A percentile compares a stretch with the other conserved stretches of the same genome.
Evolutionary conservation across 2,329 filamentous ascomycete species (phyloP).

Genomic region (Cryphonectria japonica): DNA sequence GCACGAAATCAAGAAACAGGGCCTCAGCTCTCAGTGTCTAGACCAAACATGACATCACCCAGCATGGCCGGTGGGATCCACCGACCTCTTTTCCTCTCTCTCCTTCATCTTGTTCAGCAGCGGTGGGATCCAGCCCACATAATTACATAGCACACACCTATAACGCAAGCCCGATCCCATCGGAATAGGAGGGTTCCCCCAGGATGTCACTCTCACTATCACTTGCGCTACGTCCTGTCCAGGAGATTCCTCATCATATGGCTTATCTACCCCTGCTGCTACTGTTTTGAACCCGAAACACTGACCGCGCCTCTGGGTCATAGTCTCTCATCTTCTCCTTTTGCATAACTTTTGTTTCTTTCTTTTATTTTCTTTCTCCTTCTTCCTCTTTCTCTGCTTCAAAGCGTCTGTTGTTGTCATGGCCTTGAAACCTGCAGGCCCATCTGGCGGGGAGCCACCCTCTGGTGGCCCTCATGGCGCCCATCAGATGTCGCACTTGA

Average conservation of each 20-base stretch:
- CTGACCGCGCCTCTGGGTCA: not conserved
- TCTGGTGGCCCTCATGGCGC: conserved; percentile 12
- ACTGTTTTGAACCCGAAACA: not conserved
- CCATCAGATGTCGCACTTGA: conserved; percentile 11
- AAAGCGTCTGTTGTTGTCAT: not conserved
- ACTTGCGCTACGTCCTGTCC: not conserved
- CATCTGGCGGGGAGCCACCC: conserved; percentile 24
- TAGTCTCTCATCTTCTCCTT: not conserved
- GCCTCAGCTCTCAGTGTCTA: not conserved
- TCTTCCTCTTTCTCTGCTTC: not conserved
- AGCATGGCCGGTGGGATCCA: conserved; percentile 1
- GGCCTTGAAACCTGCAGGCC: not conserved
- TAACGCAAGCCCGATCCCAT: not conserved
- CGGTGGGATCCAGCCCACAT: not conserved
- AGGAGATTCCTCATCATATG: not conserved
- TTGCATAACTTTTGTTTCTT: not conserved
- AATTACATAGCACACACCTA: not conserved
- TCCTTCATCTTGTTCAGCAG: not conserved
- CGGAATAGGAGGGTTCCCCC: not conserved
- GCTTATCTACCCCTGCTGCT: not conserved
- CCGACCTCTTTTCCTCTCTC: not conserved
- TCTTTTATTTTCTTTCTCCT: not conserved
- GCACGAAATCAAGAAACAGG: conserved; percentile 10
- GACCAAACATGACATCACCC: conserved; percentile 16
- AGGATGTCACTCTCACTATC: not conserved